Evolutionary conservation across 805 yeast species (phyloP).

Genomic region (Maudiozyma pseudohumilis): DNA sequence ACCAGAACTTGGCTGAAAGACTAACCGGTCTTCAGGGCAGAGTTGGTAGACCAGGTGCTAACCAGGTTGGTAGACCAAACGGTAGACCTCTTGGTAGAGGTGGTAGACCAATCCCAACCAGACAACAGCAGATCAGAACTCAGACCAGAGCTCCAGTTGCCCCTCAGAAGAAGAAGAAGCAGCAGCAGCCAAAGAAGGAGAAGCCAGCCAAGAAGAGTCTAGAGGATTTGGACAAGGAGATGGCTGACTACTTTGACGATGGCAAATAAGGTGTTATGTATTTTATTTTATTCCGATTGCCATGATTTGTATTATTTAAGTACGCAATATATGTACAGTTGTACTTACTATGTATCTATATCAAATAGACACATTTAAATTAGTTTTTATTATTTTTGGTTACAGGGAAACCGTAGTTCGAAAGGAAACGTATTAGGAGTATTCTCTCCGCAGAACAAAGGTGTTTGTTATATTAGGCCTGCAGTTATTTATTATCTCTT

Average conservation of each 20-base stretch:
- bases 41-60: constrained; percentile 3
- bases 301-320: constrained; percentile 1
- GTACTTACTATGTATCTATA: not conserved
- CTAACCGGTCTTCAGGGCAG: constrained; percentile 37
- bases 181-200: constrained; percentile 29
- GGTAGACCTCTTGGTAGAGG: constrained; percentile 5
- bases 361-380: not conserved
- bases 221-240: constrained; percentile 94
- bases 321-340: constrained; percentile 1
- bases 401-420: too few species aligned
- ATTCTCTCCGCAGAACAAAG: too few species aligned
- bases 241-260: constrained; percentile 84
- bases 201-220: constrained; percentile 59
- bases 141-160: constrained; percentile 2
- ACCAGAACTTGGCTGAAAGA: constrained; percentile 49
- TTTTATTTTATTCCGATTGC: not conserved
- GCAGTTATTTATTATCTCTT: constrained; percentile 3
- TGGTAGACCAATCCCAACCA: constrained; percentile 2
- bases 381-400: not conserved
- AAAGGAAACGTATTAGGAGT: too few species aligned
- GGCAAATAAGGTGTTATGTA: constrained; percentile 12
- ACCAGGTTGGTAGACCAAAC: constrained; percentile 3
- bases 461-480: too few species aligned
- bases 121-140: constrained; percentile 7
- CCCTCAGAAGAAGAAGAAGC: constrained; percentile 29